phyloP scores from a whole-genome alignment of 2,329 filamentous ascomycete species.

The Alternaria arbusti region DNA sequence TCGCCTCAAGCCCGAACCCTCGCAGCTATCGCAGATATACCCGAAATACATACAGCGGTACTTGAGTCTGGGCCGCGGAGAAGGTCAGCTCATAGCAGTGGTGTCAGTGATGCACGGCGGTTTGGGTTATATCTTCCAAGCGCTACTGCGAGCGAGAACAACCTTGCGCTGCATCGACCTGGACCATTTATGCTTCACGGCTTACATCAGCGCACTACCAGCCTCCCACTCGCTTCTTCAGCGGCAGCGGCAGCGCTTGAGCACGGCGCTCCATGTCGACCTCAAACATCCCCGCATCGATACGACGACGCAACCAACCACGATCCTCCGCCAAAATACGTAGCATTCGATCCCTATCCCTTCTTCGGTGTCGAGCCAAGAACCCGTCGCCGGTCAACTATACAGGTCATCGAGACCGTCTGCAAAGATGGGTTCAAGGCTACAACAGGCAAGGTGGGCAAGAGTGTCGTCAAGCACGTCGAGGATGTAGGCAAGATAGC shows the following conservation, averaged over 20 bases:
- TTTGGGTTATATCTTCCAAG: conserved; percentile 1
- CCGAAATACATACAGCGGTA: background rate
- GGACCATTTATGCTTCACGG: background rate
- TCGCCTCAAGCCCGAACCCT: background rate
- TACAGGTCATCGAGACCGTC: background rate
- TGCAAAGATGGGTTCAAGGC: background rate
- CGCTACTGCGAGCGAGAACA: background rate
- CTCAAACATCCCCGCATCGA: background rate
- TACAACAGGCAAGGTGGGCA: conserved; percentile 2
- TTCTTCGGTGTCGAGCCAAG: background rate
- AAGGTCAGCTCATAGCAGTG: background rate
- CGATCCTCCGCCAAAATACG: conserved; percentile 5
- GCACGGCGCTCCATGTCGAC: background rate
- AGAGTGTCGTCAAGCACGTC: background rate
- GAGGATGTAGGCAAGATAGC: conserved; percentile 2
- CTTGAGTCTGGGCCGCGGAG: background rate
- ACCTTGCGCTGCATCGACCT: background rate
- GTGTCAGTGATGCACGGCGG: background rate
- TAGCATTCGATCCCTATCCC: conserved; percentile 4
- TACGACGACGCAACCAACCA: background rate
- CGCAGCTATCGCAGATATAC: background rate
- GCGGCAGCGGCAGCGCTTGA: background rate
- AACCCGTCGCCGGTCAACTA: background rate
- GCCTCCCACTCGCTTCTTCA: background rate
- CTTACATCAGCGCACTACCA: background rate